These are phyloP conservation scores for Pseudogymnoascus sp. DNA, from an alignment of 2,329 filamentous ascomycete species.

Conservation along the genomic window DNA sequence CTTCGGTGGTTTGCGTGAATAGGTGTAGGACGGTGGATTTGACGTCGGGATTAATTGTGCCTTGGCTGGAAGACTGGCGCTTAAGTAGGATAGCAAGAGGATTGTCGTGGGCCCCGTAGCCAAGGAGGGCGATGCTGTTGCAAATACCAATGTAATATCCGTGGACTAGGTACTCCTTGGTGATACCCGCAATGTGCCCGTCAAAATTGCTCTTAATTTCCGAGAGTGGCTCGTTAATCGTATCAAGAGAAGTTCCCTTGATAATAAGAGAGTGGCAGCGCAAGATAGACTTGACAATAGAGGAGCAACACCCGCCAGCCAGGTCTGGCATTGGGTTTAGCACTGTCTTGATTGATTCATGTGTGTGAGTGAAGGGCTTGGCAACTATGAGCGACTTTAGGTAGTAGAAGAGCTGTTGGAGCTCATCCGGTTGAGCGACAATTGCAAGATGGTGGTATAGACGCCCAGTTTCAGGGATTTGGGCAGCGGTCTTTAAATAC, in stretches of 20 bases:
- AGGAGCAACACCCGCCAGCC: too few relatives aligned
- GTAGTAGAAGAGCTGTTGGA: slow-evolving; percentile 69
- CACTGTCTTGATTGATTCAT: too few relatives aligned
- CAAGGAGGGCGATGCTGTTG: slow-evolving; percentile 26
- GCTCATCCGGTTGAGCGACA: slow-evolving; percentile 58
- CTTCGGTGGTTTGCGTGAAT: too few relatives aligned
- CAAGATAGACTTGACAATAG: slow-evolving; percentile 42
- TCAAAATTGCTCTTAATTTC: slow-evolving; percentile 50
- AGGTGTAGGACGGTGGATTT: too few relatives aligned
- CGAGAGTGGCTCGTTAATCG: slow-evolving; percentile 37
- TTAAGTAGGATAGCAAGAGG: not conserved
- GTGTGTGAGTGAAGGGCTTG: too few relatives aligned
- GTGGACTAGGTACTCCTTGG: slow-evolving; percentile 38
- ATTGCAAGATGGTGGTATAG: slow-evolving; percentile 83
- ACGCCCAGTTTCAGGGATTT: slow-evolving; percentile 62
- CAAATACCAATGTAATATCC: slow-evolving; percentile 51
- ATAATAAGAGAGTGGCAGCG: slow-evolving; percentile 60
- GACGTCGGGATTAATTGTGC: not conserved
- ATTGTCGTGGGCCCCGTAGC: slow-evolving; percentile 24
- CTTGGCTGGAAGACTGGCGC: too few relatives aligned
- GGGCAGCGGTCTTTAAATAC: slow-evolving; percentile 75
- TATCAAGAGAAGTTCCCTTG: slow-evolving; percentile 40
- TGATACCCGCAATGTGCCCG: slow-evolving; percentile 46
- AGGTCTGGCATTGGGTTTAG: too few relatives aligned
- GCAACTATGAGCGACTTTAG: slow-evolving; percentile 48